Evolutionary conservation across 441 rosid genomes (phyloP).

Genomic region (Aleurites moluccanus): DNA sequence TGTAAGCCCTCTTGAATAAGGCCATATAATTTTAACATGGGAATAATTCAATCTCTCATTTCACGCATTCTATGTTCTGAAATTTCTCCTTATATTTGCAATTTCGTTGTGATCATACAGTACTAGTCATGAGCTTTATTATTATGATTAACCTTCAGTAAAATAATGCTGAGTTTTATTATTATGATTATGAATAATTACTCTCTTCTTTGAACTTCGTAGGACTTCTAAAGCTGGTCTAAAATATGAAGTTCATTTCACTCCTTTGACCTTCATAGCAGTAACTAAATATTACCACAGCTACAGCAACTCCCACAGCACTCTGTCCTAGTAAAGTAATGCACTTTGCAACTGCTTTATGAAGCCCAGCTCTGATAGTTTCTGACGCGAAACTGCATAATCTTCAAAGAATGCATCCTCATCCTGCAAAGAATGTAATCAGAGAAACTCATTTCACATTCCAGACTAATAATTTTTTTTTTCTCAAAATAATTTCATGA

Average conservation of each 20-base stretch:
- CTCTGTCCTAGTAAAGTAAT: constrained; percentile 27
- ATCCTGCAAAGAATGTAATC: constrained; percentile 41
- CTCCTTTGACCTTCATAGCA: constrained; percentile 42
- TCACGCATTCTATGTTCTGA: neutral
- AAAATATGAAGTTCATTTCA: neutral
- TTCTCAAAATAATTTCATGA: neutral
- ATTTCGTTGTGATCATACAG: no score
- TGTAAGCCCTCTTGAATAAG: constrained; percentile 18
- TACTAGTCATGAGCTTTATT: no score
- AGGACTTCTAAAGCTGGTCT: no score
- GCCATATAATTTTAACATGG: neutral
- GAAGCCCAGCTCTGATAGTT: constrained; percentile 82
- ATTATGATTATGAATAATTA: no score
- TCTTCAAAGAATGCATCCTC: constrained; percentile 77
- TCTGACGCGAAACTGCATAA: constrained; percentile 76
- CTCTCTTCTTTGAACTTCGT: no score
- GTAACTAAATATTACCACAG: constrained; percentile 41
- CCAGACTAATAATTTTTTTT: no score
- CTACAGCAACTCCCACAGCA: constrained; percentile 39
- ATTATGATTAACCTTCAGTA: no score
- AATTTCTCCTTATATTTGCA: neutral
- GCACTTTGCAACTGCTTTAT: constrained; percentile 23
- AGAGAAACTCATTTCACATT: no score
- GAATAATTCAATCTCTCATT: constrained; percentile 14
- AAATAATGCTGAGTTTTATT: no score